Conservation (phyloP, 202 grass and related monocot genomes). For the Bolboschoenoplectus hybrid region DNA sequence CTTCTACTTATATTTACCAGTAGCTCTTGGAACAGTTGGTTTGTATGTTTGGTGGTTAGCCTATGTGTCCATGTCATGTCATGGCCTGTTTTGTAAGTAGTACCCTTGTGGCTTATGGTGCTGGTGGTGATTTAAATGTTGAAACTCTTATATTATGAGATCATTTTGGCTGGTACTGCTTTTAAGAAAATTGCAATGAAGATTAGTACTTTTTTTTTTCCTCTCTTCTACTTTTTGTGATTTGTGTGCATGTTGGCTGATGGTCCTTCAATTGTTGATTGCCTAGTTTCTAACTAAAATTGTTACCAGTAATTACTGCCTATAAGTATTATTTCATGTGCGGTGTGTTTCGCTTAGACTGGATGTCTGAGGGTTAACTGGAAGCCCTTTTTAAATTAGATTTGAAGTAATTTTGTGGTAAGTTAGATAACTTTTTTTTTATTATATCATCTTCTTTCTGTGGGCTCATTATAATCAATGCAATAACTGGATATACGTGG, state of each 20-base stretch:
- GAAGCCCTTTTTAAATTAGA: background rate
- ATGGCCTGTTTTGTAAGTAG: conserved; percentile 26
- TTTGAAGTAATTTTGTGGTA: background rate
- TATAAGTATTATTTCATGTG: background rate
- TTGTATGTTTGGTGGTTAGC: background rate
- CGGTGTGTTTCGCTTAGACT: background rate
- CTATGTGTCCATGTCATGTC: too few species aligned
- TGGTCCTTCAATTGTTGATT: background rate
- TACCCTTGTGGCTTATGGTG: conserved; percentile 26
- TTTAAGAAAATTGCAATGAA: conserved; percentile 5
- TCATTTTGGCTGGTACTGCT: conserved; percentile 22
- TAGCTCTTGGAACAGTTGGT: background rate
- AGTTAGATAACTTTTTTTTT: background rate
- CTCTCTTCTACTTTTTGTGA: background rate
- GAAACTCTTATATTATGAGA: background rate
- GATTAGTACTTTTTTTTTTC: background rate
- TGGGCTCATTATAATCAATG: background rate
- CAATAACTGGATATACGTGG: background rate
- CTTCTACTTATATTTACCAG: background rate
- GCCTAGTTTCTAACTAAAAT: background rate
- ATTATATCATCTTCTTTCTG: background rate
- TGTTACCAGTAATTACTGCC: background rate
- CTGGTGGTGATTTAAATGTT: background rate
- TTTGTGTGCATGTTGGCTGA: background rate
- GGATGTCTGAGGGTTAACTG: background rate